These are phyloP conservation scores for Penicillium fuscoglaucum DNA, from an alignment of 2,329 filamentous ascomycete species.

Conservation along the genomic window DNA sequence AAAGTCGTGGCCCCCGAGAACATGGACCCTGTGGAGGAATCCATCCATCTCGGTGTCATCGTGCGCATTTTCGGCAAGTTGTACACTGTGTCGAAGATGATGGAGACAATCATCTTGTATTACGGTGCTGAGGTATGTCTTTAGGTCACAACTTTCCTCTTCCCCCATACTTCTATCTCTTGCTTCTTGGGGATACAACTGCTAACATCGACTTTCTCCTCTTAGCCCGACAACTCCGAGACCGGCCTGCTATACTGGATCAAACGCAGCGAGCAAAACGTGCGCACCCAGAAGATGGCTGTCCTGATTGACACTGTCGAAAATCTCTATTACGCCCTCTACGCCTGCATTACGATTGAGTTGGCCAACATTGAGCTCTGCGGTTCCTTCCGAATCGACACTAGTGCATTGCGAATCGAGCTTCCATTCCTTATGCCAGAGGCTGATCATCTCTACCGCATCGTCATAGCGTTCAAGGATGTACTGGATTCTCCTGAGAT, in stretches of 20 bases:
- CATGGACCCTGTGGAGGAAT: constrained; percentile 17
- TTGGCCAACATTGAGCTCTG: constrained; percentile 40
- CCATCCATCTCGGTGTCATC: constrained; percentile 30
- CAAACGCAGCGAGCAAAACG: constrained; percentile 30
- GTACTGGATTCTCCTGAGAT: constrained; percentile 32
- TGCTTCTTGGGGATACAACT: background rate
- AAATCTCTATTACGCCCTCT: constrained; percentile 40
- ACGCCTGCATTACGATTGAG: constrained; percentile 40
- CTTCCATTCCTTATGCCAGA: constrained; percentile 32
- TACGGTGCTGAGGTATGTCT: constrained; percentile 38
- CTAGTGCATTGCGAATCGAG: constrained; percentile 20
- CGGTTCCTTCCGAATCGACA: constrained; percentile 30
- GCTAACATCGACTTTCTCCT: background rate
- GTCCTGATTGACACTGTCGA: constrained; percentile 38
- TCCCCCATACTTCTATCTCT: background rate
- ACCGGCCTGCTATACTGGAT: constrained; percentile 36
- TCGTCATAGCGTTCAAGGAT: constrained; percentile 37
- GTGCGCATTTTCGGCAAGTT: constrained; percentile 35
- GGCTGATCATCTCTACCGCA: constrained; percentile 35
- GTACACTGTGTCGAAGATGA: constrained; percentile 40
- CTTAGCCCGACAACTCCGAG: constrained; percentile 33
- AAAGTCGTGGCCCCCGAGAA: constrained; percentile 20
- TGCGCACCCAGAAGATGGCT: constrained; percentile 29
- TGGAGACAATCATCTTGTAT: constrained; percentile 33
- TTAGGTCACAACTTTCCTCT: background rate